Evolutionary conservation across 1,284 basidiomycete species (phyloP).

Genomic region (Fomitopsis schrenkii): DNA sequence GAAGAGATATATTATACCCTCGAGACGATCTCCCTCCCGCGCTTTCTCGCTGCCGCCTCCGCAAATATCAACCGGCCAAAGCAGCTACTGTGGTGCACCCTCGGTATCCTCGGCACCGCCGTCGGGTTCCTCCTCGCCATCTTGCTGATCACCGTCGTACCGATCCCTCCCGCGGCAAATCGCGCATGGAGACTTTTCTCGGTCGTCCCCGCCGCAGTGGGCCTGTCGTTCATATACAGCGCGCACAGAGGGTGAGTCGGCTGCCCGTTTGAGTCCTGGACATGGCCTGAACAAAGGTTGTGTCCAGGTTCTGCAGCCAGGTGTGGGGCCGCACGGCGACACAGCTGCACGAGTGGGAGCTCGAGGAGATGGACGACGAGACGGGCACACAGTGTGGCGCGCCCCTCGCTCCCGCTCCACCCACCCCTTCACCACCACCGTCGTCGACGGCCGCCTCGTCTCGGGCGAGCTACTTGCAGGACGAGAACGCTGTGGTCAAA

Average conservation of each 20-base stretch:
- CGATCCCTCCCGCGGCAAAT: slow-evolving; percentile 79
- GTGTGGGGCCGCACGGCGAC: slow-evolving; percentile 31
- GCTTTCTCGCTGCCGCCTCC: slow-evolving; percentile 21
- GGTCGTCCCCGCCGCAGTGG: slow-evolving; percentile 27
- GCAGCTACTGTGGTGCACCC: slow-evolving; percentile 33
- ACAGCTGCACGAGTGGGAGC: slow-evolving; percentile 30
- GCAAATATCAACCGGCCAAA: slow-evolving; percentile 34
- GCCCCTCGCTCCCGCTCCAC: neutral
- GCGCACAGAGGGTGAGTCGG: slow-evolving; percentile 33
- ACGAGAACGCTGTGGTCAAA: no score
- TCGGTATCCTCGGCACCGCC: slow-evolving; percentile 21
- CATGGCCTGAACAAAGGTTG: neutral
- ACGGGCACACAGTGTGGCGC: slow-evolving; percentile 8
- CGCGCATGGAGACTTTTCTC: slow-evolving; percentile 55
- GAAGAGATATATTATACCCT: slow-evolving; percentile 65
- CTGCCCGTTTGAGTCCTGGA: neutral
- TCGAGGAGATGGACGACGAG: slow-evolving; percentile 26
- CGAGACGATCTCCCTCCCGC: slow-evolving; percentile 35
- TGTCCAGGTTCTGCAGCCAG: slow-evolving; percentile 32
- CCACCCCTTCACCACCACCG: neutral
- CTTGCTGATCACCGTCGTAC: slow-evolving; percentile 40
- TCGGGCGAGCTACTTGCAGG: no score
- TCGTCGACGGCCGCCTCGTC: neutral
- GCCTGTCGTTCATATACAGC: slow-evolving; percentile 32
- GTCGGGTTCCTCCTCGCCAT: slow-evolving; percentile 23